phyloP scores from a whole-genome alignment of 208 protist genomes.

The Trypanosoma congolense region DNA sequence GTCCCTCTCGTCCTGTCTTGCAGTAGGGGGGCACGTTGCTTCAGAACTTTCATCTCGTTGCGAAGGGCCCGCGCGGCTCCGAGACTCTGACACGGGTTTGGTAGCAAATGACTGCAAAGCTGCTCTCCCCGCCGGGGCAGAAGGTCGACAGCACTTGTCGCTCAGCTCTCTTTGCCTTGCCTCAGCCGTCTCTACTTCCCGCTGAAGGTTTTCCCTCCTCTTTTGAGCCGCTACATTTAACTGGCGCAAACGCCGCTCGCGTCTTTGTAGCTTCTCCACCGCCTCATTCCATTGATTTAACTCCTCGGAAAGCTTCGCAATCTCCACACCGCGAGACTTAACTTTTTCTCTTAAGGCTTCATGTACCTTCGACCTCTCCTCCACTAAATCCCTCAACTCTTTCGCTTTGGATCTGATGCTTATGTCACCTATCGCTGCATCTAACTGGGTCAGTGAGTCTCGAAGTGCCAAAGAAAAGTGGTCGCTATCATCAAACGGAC shows the following conservation, averaged over 20 bases:
- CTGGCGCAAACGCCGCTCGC: no score
- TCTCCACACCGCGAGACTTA: background rate
- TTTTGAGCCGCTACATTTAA: no score
- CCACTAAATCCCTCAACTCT: conserved; percentile 6
- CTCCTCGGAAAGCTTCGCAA: background rate
- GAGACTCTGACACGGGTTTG: no score
- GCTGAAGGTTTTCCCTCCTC: no score
- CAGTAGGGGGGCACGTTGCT: background rate
- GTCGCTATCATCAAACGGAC: no score
- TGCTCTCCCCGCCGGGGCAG: no score
- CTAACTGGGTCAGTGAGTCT: background rate
- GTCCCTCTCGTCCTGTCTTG: background rate
- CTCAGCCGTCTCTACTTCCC: no score
- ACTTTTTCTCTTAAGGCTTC: background rate
- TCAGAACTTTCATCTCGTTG: background rate
- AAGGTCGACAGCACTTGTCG: no score
- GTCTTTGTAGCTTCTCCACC: conserved; percentile 15
- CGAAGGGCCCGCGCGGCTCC: no score
- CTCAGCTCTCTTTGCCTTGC: no score
- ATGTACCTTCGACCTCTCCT: conserved; percentile 9
- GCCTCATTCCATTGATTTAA: conserved; percentile 5
- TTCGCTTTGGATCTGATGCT: conserved; percentile 9
- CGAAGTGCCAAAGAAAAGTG: background rate
- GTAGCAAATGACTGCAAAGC: no score
- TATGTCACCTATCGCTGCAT: background rate